Evolutionary conservation across 495 filamentous ascomycete genomes (phyloP), one percentile per base, ranked within the genome.

Genomic region (Oleoguttula mirabilis): DNA sequence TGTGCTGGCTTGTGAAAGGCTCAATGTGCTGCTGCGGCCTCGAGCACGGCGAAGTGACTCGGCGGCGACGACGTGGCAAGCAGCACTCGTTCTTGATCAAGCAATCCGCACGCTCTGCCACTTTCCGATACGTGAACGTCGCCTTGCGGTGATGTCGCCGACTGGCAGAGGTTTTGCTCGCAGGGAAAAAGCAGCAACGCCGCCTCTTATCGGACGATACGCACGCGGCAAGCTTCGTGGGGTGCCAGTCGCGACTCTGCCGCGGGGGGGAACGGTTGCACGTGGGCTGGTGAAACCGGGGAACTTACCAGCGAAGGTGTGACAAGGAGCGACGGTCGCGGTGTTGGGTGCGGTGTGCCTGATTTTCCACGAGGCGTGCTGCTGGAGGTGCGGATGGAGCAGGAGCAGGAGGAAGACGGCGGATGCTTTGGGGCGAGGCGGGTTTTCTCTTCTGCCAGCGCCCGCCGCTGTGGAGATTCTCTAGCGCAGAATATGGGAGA

Each of bases 391-490:
- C 23, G 21, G 40, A 24, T 14, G 40, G 28, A 32, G 40, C n/a
- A 20, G 31, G 31, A 19, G 34, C 23, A 32, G 15, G 24, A 38
- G 14, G 34, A 19, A 20, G 34, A 17, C 20, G n/a, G n/a, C n/a
- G n/a, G n/a, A n/a, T n/a, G n/a, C n/a, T n/a, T n/a, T n/a, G n/a
- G n/a, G n/a, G n/a, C n/a, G n/a, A n/a, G n/a, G 15, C 14, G 34
- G 34, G 20, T 36, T 36, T 36, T 36, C 14, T 17, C 21, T 36
- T 20, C 15, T 36, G 30, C 40, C 36, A 14, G 15, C 14, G 23
- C 30, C 10, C 15, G 34, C 34, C 15, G 14, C 12, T 36, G 34
- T 19, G 20, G 34, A 36, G 15, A 36, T 36, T 19, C 34, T 36
- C 34, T 36, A 36, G 34, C 34, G 34, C 34, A 17, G 20, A 22